Percentiles rank a stretch among this genome's conserved stretches.
Conservation (phyloP, 495 filamentous ascomycete genomes). For the Penicillium paradoxum region DNA sequence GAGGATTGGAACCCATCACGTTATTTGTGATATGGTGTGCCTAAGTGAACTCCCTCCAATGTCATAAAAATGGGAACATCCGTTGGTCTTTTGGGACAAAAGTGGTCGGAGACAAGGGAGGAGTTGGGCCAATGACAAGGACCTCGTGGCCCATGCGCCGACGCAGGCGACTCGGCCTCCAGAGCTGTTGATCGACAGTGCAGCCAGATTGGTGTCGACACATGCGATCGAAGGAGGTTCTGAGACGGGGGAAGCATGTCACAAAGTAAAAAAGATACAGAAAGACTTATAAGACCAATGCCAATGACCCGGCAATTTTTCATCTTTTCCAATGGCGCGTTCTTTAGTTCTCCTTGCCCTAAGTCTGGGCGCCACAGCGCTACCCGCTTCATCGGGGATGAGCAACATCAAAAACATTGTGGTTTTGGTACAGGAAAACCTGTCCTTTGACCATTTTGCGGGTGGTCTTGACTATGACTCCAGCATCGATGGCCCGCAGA, state of each 20-base stretch:
- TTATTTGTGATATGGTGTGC: too few species aligned
- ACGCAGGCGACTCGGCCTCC: not conserved
- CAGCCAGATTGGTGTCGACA: not conserved
- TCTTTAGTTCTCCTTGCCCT: slow-evolving; percentile 3
- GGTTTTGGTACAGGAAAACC: slow-evolving; percentile 42
- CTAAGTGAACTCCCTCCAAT: too few species aligned
- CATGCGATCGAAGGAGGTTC: not conserved
- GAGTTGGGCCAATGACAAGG: not conserved
- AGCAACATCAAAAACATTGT: slow-evolving; percentile 44
- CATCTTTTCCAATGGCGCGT: slow-evolving; percentile 5
- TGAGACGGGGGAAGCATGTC: not conserved
- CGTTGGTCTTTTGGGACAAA: too few species aligned
- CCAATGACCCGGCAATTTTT: too few species aligned
- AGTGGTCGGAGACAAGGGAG: not conserved
- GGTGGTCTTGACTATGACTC: slow-evolving; percentile 36
- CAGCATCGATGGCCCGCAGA: slow-evolving; percentile 31
- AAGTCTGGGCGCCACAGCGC: slow-evolving; percentile 8
- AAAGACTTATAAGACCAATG: not conserved
- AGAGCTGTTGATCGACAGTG: not conserved
- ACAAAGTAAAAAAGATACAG: not conserved
- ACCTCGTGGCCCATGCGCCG: slow-evolving; percentile 1
- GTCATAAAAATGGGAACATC: too few species aligned
- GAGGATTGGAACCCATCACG: too few species aligned
- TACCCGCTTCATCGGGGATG: slow-evolving; percentile 13
- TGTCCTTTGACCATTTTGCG: slow-evolving; percentile 41